Base-by-base conservation (phyloP, 306 rosid species). In the Abrus precatorius region DNA sequence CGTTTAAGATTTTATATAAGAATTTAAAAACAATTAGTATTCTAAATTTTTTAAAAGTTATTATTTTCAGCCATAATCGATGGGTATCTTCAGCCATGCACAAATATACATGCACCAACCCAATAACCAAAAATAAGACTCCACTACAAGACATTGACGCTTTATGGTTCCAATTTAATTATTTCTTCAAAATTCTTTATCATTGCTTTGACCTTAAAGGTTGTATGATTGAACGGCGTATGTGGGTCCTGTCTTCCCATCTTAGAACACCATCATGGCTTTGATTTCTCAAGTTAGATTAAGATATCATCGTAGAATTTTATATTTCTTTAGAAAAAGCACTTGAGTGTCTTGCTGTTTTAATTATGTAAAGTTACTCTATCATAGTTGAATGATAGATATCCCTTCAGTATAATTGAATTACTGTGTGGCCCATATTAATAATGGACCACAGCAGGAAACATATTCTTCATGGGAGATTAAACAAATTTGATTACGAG, bases 221-320 rank as follows among this genome's bases (percentile, higher is more conserved):
- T 71, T 87, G 87, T 81, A 91, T 91, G 89, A 87, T 87, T 85
- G 82, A 89, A 87, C 91, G 97, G 98, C 90, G 88, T 74, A 85
- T 53, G 90, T 85, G 87, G 91, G 93, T 44, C 81, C 82, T 86
- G 87, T 84, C 93, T 80, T 82, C 90, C 72, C 54, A 83, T 27
- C 60, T 71, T 57, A 77, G 79, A 86, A 89, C 97, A 88, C 78
- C 67, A 88, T 86, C 90, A 87, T 88, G 69, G 53, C 84, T 84
- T 78, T 82, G 48, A 78, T 89, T 86, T 83, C 86, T 11, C 61
- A 82, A 38, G 59, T 67, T 59, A 67, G 61, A 74, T 81, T 70
- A 73, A 61, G 76, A 83, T 82, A 82, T 87, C 63, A 83, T 77
- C 79, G 41, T 71, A 27, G 77, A 71, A 20, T 78, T 68, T 65